phyloP scores from a whole-genome alignment of 73 alveolate species.

The Breviolum minutum region DNA sequence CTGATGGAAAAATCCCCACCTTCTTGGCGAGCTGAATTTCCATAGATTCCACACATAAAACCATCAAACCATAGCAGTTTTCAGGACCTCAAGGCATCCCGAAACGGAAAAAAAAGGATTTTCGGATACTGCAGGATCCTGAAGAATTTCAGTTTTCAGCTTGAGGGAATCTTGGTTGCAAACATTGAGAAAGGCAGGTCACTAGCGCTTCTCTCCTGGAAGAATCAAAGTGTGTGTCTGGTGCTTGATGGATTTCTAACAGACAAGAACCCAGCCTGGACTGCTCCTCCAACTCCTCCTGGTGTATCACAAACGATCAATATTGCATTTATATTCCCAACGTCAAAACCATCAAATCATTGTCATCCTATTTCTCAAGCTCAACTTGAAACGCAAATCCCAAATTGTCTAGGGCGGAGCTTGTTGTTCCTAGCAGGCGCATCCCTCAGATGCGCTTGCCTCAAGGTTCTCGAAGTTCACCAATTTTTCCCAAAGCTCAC shows the following conservation, averaged over 20 bases:
- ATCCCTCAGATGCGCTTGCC: neutral
- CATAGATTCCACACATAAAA: slow-evolving; percentile 27
- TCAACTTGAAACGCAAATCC: too few species aligned
- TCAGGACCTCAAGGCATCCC: slow-evolving; percentile 45
- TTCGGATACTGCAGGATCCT: neutral
- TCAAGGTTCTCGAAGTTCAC: slow-evolving; percentile 59
- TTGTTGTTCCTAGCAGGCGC: too few species aligned
- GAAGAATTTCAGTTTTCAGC: neutral
- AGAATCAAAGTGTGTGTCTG: neutral
- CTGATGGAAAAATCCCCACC: neutral
- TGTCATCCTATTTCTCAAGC: too few species aligned
- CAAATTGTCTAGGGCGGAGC: too few species aligned
- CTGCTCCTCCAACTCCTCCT: slow-evolving; percentile 92
- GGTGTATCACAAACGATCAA: neutral
- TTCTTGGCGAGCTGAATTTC: slow-evolving; percentile 71
- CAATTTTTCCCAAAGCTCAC: slow-evolving; percentile 57
- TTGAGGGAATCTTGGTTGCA: neutral
- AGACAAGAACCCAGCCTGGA: slow-evolving; percentile 46
- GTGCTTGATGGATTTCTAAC: neutral
- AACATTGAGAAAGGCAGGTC: slow-evolving; percentile 22
- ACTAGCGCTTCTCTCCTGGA: slow-evolving; percentile 76
- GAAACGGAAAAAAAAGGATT: neutral
- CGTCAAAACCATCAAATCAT: too few species aligned
- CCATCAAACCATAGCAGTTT: slow-evolving; percentile 35
- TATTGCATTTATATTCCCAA: neutral